phyloP scores from a whole-genome alignment of 2,329 filamentous ascomycete genomes.

The Lachnellula hyalina region DNA sequence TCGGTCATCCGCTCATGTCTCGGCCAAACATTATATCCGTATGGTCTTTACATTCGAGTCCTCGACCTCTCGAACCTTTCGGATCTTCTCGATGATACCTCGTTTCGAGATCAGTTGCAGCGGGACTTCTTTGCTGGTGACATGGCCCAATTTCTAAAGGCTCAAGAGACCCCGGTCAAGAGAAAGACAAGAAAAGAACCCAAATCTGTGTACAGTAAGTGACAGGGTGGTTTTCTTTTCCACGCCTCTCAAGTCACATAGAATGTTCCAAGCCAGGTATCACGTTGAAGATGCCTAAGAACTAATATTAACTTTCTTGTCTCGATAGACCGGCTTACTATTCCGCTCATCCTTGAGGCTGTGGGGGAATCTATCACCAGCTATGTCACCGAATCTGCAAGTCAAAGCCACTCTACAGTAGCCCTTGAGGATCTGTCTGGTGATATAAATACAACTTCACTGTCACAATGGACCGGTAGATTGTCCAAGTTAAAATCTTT shows the following conservation, averaged over 20 bases:
- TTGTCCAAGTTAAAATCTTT: slow-evolving; percentile 54
- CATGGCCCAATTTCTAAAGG: slow-evolving; percentile 30
- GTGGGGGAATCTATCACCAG: slow-evolving; percentile 54
- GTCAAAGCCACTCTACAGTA: slow-evolving; percentile 40
- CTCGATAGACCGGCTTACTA: slow-evolving; percentile 27
- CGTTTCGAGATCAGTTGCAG: slow-evolving; percentile 25
- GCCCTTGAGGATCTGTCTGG: slow-evolving; percentile 54
- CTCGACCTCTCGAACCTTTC: slow-evolving; percentile 59
- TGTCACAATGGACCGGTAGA: slow-evolving; percentile 54
- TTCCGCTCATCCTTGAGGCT: slow-evolving; percentile 36
- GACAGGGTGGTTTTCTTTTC: neutral
- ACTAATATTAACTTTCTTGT: neutral
- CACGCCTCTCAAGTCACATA: too few relatives aligned
- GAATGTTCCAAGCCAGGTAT: too few relatives aligned
- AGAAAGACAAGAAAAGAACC: slow-evolving; percentile 17
- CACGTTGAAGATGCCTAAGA: neutral
- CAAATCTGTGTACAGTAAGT: neutral
- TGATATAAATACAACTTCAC: slow-evolving; percentile 43
- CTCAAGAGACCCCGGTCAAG: slow-evolving; percentile 30
- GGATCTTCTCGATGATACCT: slow-evolving; percentile 51
- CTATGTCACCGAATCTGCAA: slow-evolving; percentile 39
- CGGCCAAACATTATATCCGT: slow-evolving; percentile 58
- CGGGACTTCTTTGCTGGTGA: slow-evolving; percentile 37
- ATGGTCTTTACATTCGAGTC: slow-evolving; percentile 61
- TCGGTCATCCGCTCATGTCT: slow-evolving; percentile 63